phyloP scores from a whole-genome alignment of 805 yeast genomes.

The Maudiozyma bulderi region DNA sequence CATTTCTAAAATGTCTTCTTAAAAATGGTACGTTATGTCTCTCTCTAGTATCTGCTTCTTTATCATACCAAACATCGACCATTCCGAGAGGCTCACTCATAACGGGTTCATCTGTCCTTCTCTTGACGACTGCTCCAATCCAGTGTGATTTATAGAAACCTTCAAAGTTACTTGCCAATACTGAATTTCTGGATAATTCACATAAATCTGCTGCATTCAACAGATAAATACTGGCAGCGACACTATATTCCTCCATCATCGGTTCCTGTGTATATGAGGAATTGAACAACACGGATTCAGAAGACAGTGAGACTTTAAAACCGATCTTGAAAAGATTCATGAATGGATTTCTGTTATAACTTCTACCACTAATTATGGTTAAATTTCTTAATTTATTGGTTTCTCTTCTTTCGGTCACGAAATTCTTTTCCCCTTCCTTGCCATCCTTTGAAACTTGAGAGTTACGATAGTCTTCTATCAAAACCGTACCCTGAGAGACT shows the following conservation, averaged over 20 bases:
- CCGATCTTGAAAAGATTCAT: slow-evolving; percentile 25
- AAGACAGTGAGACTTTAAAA: slow-evolving; percentile 20
- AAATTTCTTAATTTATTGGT: slow-evolving; percentile 14
- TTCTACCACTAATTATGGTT: slow-evolving; percentile 11
- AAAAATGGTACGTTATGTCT: slow-evolving; percentile 26
- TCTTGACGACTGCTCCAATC: slow-evolving; percentile 18
- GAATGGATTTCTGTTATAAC: slow-evolving; percentile 24
- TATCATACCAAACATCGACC: slow-evolving; percentile 24
- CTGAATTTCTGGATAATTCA: slow-evolving; percentile 25
- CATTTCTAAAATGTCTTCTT: slow-evolving; percentile 21
- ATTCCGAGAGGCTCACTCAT: slow-evolving; percentile 15
- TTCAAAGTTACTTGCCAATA: slow-evolving; percentile 22
- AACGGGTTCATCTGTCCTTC: slow-evolving; percentile 4
- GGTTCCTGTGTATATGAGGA: slow-evolving; percentile 28
- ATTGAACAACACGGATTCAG: slow-evolving; percentile 23
- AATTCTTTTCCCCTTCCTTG: background rate
- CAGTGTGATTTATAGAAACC: slow-evolving; percentile 28
- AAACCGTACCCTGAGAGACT: slow-evolving; percentile 6
- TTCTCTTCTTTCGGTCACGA: background rate
- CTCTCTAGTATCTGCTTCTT: slow-evolving; percentile 19
- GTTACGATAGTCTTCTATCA: slow-evolving; percentile 1
- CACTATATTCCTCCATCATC: slow-evolving; percentile 28
- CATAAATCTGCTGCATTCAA: slow-evolving; percentile 27
- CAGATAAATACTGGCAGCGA: slow-evolving; percentile 28
- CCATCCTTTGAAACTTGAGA: background rate